A percentile compares a stretch with the other conserved stretches of the same genome.
Evolutionary conservation across 495 filamentous ascomycete genomes (phyloP).

Genomic region (Penicillium silybi): DNA sequence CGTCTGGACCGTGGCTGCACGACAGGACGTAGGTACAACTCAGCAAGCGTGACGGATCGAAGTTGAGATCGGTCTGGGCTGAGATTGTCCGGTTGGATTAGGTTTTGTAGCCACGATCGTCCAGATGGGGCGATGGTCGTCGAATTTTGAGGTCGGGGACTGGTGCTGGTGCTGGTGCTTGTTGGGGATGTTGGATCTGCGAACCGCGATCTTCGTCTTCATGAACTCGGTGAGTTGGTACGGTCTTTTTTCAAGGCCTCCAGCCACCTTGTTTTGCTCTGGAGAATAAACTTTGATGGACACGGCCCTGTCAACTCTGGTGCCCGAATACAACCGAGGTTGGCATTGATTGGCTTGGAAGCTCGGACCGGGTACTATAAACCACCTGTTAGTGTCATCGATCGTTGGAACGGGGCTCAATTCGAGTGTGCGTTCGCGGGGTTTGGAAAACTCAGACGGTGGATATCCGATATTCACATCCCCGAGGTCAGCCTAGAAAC

Average conservation of each 20-base stretch:
- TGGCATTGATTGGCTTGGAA: conserved; percentile 1
- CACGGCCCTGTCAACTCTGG: background rate
- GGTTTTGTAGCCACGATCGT: background rate
- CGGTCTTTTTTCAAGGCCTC: background rate
- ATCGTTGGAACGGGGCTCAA: background rate
- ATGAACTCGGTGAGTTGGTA: background rate
- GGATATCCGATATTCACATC: too few relatives aligned
- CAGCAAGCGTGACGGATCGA: background rate
- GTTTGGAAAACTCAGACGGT: background rate
- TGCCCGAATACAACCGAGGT: conserved; percentile 2
- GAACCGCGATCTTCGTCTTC: background rate
- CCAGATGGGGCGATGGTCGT: background rate
- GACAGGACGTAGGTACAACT: background rate
- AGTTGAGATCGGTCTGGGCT: background rate
- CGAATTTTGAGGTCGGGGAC: background rate
- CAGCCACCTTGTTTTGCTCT: background rate
- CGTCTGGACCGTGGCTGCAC: conserved; percentile 13
- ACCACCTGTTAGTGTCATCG: background rate
- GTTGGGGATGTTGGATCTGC: background rate
- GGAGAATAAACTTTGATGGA: conserved; percentile 7
- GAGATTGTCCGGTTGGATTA: background rate
- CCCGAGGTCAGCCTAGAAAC: too few relatives aligned
- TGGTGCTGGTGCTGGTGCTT: background rate
- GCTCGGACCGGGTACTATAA: background rate
- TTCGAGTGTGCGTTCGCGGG: background rate